Evolutionary conservation across 1,139 yeast species (phyloP), one percentile per base, ranked within the genome.

Genomic region (Sugiyamaella novakii): DNA sequence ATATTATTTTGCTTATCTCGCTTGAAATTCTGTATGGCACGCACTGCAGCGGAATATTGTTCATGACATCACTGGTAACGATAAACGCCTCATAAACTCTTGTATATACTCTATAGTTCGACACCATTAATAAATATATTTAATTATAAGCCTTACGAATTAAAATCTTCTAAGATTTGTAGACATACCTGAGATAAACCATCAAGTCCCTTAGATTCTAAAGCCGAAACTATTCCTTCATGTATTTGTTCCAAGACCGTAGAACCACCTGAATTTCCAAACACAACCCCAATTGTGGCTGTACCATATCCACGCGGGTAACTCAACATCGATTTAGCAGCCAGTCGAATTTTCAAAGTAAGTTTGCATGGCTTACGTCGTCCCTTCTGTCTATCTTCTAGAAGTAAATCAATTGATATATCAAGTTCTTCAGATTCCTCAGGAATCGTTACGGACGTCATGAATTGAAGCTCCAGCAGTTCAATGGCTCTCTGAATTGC

Each of bases 241-340:
- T 42, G 40, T 3, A 42, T 42, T 21, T 42, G 25, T 25, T 35
- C 33, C 12, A 42, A 18, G 19, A 39, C 35, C 8, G 31, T 22
- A 18, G 28, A 10, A 21, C 46, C 46, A 3, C 47, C 47, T 10
- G 24, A 35, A 15, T 43, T 44, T 3, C 56, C 56, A 33, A 51
- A 53, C 5, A 48, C 37, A 28, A 37, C 45, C 10, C 48, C 42
- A 37, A 53, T 38, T 5, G 56, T 43, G 7, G 46, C 51, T 12
- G 35, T 47, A 12, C 55, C 54, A 15, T 45, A 31, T n/a, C 47
- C 37, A 3, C 14, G 22, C 5, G 56, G 56, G 29, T 52, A 50
- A 11, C 36, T 46, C n/a, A 35, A 18, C 12, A 53, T 14, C 15
- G 54, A 49, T 5, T 38, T 17, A 3, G 40, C 46, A 7, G 45